These are phyloP conservation scores for Hyaloperonospora arabidopsidis DNA, from an alignment of 352 stramenopile species.

Conservation along the genomic window DNA sequence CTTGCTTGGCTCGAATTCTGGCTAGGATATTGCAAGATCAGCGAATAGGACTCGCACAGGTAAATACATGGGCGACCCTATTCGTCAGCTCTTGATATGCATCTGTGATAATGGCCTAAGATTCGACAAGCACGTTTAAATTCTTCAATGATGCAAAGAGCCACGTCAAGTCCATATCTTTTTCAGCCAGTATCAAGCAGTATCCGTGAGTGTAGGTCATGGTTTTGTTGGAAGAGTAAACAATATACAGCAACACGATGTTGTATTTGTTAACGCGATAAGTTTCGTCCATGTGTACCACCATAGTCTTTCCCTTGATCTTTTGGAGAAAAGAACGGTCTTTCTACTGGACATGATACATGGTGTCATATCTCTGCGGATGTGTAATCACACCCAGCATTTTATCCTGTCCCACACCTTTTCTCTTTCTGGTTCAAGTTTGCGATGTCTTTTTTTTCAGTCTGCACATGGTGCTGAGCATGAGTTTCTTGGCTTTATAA, in stretches of 20 bases:
- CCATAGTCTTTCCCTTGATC: not conserved
- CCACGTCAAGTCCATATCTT: not conserved
- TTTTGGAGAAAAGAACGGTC: not conserved
- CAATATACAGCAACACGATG: not conserved
- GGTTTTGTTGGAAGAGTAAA: not conserved
- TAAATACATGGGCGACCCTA: no score
- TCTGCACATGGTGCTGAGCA: no score
- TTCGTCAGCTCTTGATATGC: not conserved
- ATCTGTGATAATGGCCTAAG: not conserved
- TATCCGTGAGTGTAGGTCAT: not conserved
- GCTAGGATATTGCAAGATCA: not conserved
- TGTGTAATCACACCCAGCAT: not conserved
- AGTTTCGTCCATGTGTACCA: not conserved
- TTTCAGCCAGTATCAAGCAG: not conserved
- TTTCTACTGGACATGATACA: not conserved
- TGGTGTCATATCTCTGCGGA: not conserved
- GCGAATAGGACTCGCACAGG: not conserved
- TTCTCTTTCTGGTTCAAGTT: not conserved
- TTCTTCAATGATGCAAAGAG: not conserved
- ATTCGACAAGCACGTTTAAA: not conserved
- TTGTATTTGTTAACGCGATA: not conserved
- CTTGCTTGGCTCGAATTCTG: not conserved
- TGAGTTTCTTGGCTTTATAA: not conserved
- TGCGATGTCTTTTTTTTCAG: not conserved
- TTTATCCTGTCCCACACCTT: not conserved